A percentile compares a stretch with the other conserved stretches of the same genome.
Conservation (phyloP, 2,329 filamentous ascomycete genomes). For the Verticillium nubilum region DNA sequence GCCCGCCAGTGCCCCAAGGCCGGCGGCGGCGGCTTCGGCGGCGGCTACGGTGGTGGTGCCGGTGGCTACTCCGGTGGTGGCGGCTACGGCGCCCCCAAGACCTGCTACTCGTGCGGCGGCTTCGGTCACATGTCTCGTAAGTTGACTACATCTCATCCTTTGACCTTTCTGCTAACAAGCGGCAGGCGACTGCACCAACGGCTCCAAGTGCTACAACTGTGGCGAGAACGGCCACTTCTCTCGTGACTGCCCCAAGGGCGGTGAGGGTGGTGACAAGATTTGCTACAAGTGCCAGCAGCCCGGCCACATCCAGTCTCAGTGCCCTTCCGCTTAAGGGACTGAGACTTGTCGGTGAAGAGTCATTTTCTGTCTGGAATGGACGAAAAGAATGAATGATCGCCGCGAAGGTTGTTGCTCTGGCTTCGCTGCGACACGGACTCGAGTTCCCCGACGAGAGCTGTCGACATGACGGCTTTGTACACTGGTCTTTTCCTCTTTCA, state of each 20-base stretch:
- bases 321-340: constrained; percentile 67
- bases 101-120: constrained; percentile 97
- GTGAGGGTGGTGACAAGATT: constrained; percentile 80
- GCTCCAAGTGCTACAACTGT: constrained; percentile 99
- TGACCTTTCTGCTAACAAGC: constrained; percentile 5
- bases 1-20: constrained; percentile 81
- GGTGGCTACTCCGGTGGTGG: constrained; percentile 41
- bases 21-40: constrained; percentile 41
- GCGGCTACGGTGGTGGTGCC: constrained; percentile 43
- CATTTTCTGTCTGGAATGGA: constrained; percentile 3
- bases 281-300: constrained; percentile 92
- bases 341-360: constrained; percentile 11
- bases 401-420: not conserved
- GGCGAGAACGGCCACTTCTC: constrained; percentile 90
- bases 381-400: not conserved
- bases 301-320: constrained; percentile 90
- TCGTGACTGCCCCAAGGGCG: constrained; percentile 92
- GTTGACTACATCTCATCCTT: constrained; percentile 21
- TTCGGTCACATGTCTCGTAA: constrained; percentile 91
- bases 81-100: constrained; percentile 61
- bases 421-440: not conserved
- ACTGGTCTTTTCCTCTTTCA: not conserved
- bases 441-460: not conserved
- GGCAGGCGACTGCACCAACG: constrained; percentile 85
- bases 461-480: not conserved